These are phyloP conservation scores for Diaporthe vexans DNA, from an alignment of 2,329 filamentous ascomycete genomes.

Conservation along the genomic window DNA sequence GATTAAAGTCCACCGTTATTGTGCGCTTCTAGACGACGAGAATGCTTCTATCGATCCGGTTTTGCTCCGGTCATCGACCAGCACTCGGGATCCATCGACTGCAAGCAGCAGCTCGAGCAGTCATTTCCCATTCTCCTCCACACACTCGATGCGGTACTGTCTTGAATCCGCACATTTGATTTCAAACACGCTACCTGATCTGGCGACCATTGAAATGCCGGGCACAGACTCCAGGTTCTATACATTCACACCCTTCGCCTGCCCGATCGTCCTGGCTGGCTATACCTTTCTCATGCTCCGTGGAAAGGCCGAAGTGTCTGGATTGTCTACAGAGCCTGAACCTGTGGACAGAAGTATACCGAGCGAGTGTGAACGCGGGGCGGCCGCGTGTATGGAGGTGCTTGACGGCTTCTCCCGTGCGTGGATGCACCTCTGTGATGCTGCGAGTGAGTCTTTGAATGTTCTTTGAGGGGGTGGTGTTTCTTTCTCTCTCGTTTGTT, in stretches of 20 bases:
- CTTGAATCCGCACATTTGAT: not conserved
- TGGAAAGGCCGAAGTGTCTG: not conserved
- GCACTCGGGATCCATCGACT: not conserved
- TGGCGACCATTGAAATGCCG: not conserved
- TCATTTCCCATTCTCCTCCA: not conserved
- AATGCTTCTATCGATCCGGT: not conserved
- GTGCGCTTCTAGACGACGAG: not conserved
- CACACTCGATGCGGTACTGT: not conserved
- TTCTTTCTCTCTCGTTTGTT: too few relatives aligned
- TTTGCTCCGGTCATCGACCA: not conserved
- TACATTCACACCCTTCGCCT: slow-evolving; percentile 6
- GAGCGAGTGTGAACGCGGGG: not conserved
- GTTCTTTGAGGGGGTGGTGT: too few relatives aligned
- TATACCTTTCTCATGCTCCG: slow-evolving; percentile 14
- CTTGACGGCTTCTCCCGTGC: not conserved
- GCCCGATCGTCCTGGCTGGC: not conserved
- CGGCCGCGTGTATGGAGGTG: not conserved
- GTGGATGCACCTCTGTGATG: slow-evolving; percentile 1
- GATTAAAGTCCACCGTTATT: slow-evolving; percentile 4
- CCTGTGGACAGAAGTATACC: not conserved
- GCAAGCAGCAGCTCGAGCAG: not conserved
- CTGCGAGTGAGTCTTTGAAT: not conserved
- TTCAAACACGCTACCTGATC: not conserved
- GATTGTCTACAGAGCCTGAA: not conserved
- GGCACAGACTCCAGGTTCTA: slow-evolving; percentile 1